Evolutionary conservation across 2,329 filamentous ascomycete species (phyloP).

Genomic region (Lasiodiplodia sp.): DNA sequence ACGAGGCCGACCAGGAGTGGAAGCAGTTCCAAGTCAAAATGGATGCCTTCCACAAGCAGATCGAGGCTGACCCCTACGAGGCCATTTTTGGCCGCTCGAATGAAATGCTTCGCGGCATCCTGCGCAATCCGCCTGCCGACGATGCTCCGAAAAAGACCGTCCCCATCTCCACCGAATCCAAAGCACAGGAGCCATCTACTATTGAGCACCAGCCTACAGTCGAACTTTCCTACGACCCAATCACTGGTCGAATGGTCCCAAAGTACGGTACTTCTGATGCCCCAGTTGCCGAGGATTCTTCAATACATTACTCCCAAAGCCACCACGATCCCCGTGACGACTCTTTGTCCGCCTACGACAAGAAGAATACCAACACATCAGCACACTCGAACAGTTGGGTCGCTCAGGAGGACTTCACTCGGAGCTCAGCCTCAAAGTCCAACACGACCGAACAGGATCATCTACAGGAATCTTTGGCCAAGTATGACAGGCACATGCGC

Average conservation of each 20-base stretch:
- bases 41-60: conserved; percentile 29
- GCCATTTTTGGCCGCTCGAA: conserved; percentile 52
- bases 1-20: conserved; percentile 25
- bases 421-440: neutral
- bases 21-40: conserved; percentile 17
- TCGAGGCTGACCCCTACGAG: conserved; percentile 53
- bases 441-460: neutral
- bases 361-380: conserved; percentile 4
- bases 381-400: conserved; percentile 5
- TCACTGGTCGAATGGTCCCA: conserved; percentile 47
- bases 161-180: conserved; percentile 33
- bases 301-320: conserved; percentile 15
- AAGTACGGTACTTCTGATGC: conserved; percentile 4
- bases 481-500: conserved; percentile 4
- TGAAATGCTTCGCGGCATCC: conserved; percentile 40
- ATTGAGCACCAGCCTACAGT: neutral
- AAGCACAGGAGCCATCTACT: neutral
- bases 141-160: conserved; percentile 7
- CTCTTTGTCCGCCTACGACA: conserved; percentile 18
- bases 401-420: neutral
- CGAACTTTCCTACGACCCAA: conserved; percentile 44
- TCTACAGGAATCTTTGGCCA: conserved; percentile 8
- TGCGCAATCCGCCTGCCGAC: conserved; percentile 45
- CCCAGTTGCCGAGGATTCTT: conserved; percentile 30
- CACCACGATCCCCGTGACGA: conserved; percentile 24